Evolutionary conservation across 176 grass and related monocot genomes (phyloP).

Genomic region (Tillandsia fasciculata): DNA sequence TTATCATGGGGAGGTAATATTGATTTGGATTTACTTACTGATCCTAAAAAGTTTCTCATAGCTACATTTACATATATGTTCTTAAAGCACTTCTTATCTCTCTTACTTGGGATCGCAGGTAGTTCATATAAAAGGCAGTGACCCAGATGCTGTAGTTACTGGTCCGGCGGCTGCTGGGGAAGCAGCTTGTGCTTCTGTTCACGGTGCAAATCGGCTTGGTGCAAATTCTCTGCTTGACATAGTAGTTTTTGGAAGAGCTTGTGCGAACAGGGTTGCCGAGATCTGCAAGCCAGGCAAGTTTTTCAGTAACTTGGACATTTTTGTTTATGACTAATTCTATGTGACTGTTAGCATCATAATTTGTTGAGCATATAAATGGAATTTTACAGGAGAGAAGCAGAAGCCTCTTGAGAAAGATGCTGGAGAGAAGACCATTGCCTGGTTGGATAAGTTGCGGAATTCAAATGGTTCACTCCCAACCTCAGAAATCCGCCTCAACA

Average conservation of each 20-base stretch:
- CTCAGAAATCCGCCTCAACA: constrained; percentile 59
- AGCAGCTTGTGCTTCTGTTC: constrained; percentile 74
- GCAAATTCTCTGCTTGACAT: constrained; percentile 81
- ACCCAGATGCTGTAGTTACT: constrained; percentile 49
- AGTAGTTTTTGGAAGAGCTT: constrained; percentile 76
- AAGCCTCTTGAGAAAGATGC: constrained; percentile 50
- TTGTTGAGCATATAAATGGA: not conserved
- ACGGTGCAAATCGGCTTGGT: constrained; percentile 68
- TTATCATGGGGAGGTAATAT: constrained; percentile 76
- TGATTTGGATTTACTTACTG: not conserved
- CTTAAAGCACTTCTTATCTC: not conserved
- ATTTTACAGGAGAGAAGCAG: constrained; percentile 35
- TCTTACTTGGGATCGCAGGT: constrained; percentile 38
- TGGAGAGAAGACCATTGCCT: constrained; percentile 54
- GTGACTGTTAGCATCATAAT: too few relatives aligned
- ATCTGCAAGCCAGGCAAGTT: constrained; percentile 53
- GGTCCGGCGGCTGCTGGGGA: constrained; percentile 70
- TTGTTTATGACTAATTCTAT: not conserved
- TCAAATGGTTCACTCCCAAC: constrained; percentile 54
- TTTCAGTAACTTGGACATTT: constrained; percentile 7
- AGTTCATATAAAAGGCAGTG: constrained; percentile 48
- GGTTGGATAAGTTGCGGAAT: constrained; percentile 61
- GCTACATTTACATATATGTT: not conserved
- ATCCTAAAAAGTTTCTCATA: not conserved
- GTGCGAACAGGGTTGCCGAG: constrained; percentile 66